These are phyloP conservation scores for Pseudocercospora eumusae DNA, from an alignment of 2,329 filamentous ascomycete genomes.

Conservation along the genomic window DNA sequence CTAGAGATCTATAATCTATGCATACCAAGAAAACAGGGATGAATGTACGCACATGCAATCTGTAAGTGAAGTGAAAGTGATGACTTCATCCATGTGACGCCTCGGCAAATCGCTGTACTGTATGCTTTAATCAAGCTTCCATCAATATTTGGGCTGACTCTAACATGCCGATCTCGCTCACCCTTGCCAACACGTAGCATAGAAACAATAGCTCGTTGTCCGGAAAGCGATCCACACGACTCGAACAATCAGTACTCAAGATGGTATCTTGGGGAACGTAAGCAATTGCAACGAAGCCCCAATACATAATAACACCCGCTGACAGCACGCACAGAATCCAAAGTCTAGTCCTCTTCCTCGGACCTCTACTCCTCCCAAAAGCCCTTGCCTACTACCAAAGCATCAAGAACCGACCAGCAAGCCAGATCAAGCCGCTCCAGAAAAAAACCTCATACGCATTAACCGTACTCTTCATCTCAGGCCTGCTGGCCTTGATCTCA, in stretches of 20 bases:
- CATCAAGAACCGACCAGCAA: slow-evolving; percentile 42
- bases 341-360: slow-evolving; percentile 58
- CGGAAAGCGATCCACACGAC: background rate
- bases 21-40: background rate
- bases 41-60: background rate
- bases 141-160: no score
- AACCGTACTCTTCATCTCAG: slow-evolving; percentile 59
- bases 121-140: no score
- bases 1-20: slow-evolving; percentile 7
- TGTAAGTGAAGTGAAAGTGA: background rate
- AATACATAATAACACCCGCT: background rate
- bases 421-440: slow-evolving; percentile 54
- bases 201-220: background rate
- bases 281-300: background rate
- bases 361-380: slow-evolving; percentile 70
- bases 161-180: no score
- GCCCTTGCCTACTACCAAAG: slow-evolving; percentile 65
- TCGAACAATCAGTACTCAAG: background rate
- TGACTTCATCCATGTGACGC: background rate
- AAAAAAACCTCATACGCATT: slow-evolving; percentile 58
- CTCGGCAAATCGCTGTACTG: background rate
- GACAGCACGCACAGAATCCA: slow-evolving; percentile 41
- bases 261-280: slow-evolving; percentile 25
- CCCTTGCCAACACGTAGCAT: no score
- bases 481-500: slow-evolving; percentile 57